Base-by-base conservation (phyloP, 2,329 filamentous ascomycete genomes). In the Parascedosporium putredinis region DNA sequence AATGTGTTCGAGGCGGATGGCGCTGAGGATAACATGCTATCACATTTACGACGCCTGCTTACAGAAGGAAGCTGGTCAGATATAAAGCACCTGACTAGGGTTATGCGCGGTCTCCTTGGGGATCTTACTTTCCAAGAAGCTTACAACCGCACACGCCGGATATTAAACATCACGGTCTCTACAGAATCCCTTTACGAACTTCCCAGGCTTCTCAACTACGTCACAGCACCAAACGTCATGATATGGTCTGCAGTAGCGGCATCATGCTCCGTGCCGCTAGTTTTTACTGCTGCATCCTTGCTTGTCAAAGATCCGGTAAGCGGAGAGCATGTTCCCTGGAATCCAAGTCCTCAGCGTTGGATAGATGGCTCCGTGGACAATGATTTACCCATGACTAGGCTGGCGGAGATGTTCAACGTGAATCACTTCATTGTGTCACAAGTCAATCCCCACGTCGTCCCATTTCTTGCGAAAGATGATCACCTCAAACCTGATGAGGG, bases 361-460 rank as follows among this genome's bases (percentile, higher is more conserved):
- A 95, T 97, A 47, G 91, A 97, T 62, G 91, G 91, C 1, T 96
- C 90, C 1, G 88, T 97, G 20, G 89, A 96, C 62, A 93, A 93
- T 52, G 91, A 97, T 63, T 72, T 97, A 2, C 91, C 91, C 2
- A 95, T 95, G 81, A 88, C 84, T 18, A 80, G 88, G 2, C 73
- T 97, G 14, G 83, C 89, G 1, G 89, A 95, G 61, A 90, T 96
- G 85, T 95, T 96, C 72, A 95, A 96, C 60, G 90, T 96, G 62
- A 96, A 96, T 60, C 91, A 96, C 62, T 96, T 96, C 61, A 96
- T 97, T 56, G 91, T 96, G 16, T 95, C 89, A 0, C 91, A 97
- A 63, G 89, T 96, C 47, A 97, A 97, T 59, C 91, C 91, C 0
- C 91, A 97, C 58, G 87, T 96, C 7, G 80, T 94, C 0, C 88